Conservation (phyloP, 371 early-diverging fungal genomes). For the Rhizopus stolonifer region DNA sequence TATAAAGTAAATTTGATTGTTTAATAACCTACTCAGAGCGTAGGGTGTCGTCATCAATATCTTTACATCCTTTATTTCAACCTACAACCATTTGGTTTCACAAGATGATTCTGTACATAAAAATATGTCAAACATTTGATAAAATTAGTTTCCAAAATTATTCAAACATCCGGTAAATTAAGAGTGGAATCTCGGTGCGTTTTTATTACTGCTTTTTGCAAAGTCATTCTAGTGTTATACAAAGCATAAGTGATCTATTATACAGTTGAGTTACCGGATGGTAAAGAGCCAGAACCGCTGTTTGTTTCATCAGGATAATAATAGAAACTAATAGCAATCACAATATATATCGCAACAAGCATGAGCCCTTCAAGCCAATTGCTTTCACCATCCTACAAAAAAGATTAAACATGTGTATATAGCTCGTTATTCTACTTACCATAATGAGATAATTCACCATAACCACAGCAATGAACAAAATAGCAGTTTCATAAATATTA, state of each 20-base stretch:
- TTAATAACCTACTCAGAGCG: constrained; percentile 11
- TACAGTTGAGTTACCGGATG: neutral
- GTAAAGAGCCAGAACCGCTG: neutral
- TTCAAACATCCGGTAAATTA: too few relatives aligned
- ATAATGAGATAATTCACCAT: constrained; percentile 80
- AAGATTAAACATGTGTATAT: neutral
- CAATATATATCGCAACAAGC: constrained; percentile 68
- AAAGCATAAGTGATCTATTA: too few relatives aligned
- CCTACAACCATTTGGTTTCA: constrained; percentile 12
- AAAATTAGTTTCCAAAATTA: too few relatives aligned
- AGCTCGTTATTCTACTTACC: too few relatives aligned
- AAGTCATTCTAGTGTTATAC: too few relatives aligned
- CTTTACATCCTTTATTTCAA: constrained; percentile 11
- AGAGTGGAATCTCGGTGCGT: too few relatives aligned
- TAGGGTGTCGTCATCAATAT: constrained; percentile 8
- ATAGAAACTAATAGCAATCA: constrained; percentile 80
- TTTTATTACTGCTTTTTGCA: too few relatives aligned
- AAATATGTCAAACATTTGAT: neutral
- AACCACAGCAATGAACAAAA: constrained; percentile 81
- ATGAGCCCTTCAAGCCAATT: constrained; percentile 88
- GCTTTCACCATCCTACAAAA: constrained; percentile 62
- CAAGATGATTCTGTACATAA: neutral
- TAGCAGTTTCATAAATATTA: constrained; percentile 76
- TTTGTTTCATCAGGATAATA: constrained; percentile 53
- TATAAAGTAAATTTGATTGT: constrained; percentile 14